Base-by-base conservation (phyloP, 306 rosid species). In the Gleditsia sinensis region DNA sequence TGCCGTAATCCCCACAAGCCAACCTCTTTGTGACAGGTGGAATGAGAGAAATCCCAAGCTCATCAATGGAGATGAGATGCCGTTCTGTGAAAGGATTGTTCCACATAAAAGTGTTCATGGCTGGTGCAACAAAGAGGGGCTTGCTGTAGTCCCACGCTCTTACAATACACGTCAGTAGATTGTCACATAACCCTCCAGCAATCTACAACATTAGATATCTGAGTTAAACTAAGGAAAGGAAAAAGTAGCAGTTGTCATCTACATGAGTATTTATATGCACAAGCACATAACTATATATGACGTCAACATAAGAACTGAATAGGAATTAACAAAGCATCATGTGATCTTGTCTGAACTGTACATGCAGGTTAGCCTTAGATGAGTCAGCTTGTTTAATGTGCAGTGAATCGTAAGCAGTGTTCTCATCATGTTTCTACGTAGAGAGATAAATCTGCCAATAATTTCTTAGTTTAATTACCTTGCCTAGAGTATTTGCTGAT, bases 111-210 rank as follows among this genome's bases (percentile, higher is more conserved):
- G 76, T 59, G 83, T 89, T 88, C 97, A 94, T 94, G 46, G 97
- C 86, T 46, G 96, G 96, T 28, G 97, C 98, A 51, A 94, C 89
- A 36, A 89, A 91, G 9, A 94, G 21, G 32, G 90, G 94, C 78
- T 89, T 94, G 50, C 46, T 86, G 79, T 85, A 88, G 80, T 94
- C 97, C 98, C 97, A 94, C 69, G 96, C 89, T 77, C 96, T 81
- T 59, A 89, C 92, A 13, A 88, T 74, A 48, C 92, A 86, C n/a
- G 97, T 91, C 55, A 91, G 77, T 50, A 94, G 72, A 76, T 91
- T 91, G 85, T 94, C 98, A 42, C 96, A 84, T 72, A 91, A 53
- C 55, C 97, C 98, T 3, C 90, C 92, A 0, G 83, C 96, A 76
- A 94, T 89, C 98, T 91, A 72, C 78, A 75, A 30, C 5, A 72